Evolutionary conservation across 148 eudicot species (phyloP).

Genomic region (Spergularia marina): DNA sequence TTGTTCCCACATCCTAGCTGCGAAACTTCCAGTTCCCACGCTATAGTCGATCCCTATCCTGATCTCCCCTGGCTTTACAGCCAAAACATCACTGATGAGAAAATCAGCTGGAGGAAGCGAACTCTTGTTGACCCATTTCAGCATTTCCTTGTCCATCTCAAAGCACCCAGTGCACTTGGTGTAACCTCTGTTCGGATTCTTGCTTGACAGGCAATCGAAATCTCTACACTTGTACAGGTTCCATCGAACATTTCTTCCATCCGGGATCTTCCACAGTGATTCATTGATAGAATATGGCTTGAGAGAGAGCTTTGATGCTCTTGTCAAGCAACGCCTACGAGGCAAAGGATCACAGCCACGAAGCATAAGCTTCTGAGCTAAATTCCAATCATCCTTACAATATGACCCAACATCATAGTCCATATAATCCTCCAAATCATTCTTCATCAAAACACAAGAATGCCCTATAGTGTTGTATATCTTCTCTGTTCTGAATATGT

Average conservation of each 20-base stretch:
- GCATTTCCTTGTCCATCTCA: conserved; percentile 86
- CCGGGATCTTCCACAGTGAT: conserved; percentile 86
- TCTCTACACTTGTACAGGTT: conserved; percentile 70
- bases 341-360: conserved; percentile 95
- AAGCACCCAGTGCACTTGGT: conserved; percentile 75
- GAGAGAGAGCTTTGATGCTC: conserved; percentile 76
- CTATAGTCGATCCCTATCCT: conserved; percentile 88
- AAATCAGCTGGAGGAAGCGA: conserved; percentile 49
- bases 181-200: conserved; percentile 74
- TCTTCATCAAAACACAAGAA: conserved; percentile 75
- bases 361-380: conserved; percentile 89
- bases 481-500: conserved; percentile 58
- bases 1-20: conserved; percentile 84
- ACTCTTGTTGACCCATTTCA: conserved; percentile 64
- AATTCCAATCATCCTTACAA: conserved; percentile 90
- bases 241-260: conserved; percentile 86
- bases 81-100: conserved; percentile 58
- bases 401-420: conserved; percentile 89
- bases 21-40: conserved; percentile 87
- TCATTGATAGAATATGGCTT: conserved; percentile 82
- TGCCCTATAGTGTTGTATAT: conserved; percentile 89
- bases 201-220: conserved; percentile 72
- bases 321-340: conserved; percentile 79
- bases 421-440: conserved; percentile 83
- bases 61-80: conserved; percentile 76